phyloP scores from a whole-genome alignment of 345 rosid species.

The Hibiscus mutabilis region DNA sequence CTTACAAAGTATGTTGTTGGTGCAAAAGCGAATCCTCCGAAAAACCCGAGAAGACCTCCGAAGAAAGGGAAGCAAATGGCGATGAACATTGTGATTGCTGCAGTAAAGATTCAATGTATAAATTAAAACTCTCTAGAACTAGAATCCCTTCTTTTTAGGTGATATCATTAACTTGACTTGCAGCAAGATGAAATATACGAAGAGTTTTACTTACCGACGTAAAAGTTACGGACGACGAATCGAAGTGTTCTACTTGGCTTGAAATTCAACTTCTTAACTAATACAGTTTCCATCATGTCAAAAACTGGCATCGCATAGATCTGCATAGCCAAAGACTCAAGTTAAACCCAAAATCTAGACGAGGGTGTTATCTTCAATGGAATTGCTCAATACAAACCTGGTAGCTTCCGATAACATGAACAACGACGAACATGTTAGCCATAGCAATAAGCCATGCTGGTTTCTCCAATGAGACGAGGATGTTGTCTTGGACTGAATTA shows the following conservation, averaged over 20 bases:
- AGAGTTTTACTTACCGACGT: conserved; percentile 38
- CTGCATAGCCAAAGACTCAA: conserved; percentile 17
- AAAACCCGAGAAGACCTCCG: conserved; percentile 52
- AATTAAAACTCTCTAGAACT: not conserved
- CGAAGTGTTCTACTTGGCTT: conserved; percentile 34
- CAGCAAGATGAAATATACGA: not conserved
- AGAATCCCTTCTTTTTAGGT: not conserved
- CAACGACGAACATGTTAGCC: conserved; percentile 69
- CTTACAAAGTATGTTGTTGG: conserved; percentile 79
- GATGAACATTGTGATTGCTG: conserved; percentile 67
- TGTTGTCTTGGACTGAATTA: conserved; percentile 44
- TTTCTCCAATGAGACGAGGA: conserved; percentile 47
- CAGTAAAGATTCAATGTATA: not conserved
- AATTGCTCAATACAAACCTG: conserved; percentile 28
- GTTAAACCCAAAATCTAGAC: not conserved
- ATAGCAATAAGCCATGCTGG: conserved; percentile 63
- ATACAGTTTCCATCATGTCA: conserved; percentile 53
- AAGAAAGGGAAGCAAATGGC: conserved; percentile 74
- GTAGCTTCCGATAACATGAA: conserved; percentile 77
- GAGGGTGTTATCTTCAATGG: not conserved
- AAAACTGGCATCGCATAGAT: conserved; percentile 63
- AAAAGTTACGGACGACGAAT: conserved; percentile 34
- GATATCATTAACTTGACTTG: not conserved
- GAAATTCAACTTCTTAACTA: conserved; percentile 53
- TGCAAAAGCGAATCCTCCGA: conserved; percentile 82